Base-by-base conservation (phyloP, 2,329 filamentous ascomycete species). In the Alternaria triticina region DNA sequence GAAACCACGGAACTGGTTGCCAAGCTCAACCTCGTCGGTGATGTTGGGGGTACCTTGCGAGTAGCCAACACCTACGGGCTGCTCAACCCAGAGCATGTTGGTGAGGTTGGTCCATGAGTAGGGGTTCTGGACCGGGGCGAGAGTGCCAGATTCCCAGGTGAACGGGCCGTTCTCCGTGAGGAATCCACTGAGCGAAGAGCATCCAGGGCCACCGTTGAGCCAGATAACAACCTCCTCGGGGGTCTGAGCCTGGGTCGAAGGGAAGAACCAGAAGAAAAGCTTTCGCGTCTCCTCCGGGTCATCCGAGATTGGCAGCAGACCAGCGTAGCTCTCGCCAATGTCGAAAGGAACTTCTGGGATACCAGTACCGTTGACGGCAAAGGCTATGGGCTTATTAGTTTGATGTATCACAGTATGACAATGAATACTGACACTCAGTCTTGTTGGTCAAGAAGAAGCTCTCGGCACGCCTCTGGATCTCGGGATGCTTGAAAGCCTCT, bases 141-240 rank as follows among this genome's bases (percentile, higher is more conserved):
- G 86, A 1, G 90, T 94, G 33, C 92, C 92, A 12, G 87, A 84
- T 74, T 90, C 87, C 78, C 79, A 81, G 2, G 68, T 76, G 55
- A 79, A 79, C 0, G 91, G 90, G 0, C 92, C 91, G 70, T 93
- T 94, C 70, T 95, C 92, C 54, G 92, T 90, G 10, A 95, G 77
- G 2, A 94, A 82, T 8, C 90, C 91, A 68, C 89, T 85, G 7
- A 93, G 83, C 1, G 89, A 91, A 30, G 71, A 77, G 65, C 81
- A 82, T 3, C 80, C 81, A 7, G 80, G 80, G 9, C 78, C 78
- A 27, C 78, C 78, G 50, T 80, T 80, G 54, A 80, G 72, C 76
- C 80, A 91, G 51, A 91, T 88, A 1, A 88, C 78, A 43, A 91
- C 85, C 64, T 91, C 89, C 52, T 90, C 84, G 0, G 82, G 79